Percentiles rank a stretch among this genome's conserved stretches.
Conservation (phyloP, 2,329 filamentous ascomycete genomes). For the Paecilomyces variotii region DNA sequence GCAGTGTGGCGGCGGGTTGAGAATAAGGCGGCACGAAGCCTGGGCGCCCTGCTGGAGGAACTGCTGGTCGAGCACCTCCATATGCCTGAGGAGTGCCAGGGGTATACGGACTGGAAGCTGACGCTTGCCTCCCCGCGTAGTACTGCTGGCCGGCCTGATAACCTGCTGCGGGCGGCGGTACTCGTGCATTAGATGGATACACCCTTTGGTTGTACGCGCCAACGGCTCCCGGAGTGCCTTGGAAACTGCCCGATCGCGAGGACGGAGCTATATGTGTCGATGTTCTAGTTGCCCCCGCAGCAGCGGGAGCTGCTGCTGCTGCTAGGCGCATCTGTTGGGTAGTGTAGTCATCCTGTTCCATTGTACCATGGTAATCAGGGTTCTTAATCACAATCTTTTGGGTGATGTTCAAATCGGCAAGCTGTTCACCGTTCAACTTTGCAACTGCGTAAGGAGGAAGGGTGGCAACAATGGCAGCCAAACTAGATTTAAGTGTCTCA, state of each 20-base stretch:
- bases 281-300: constrained; percentile 21
- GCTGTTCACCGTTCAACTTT: constrained; percentile 75
- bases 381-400: constrained; percentile 66
- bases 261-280: constrained; percentile 20
- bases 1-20: constrained; percentile 23
- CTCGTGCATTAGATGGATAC: constrained; percentile 20
- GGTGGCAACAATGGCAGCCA: constrained; percentile 63
- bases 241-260: constrained; percentile 22
- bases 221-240: constrained; percentile 16
- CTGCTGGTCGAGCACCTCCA: constrained; percentile 22
- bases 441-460: constrained; percentile 80
- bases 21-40: constrained; percentile 28
- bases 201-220: constrained; percentile 26
- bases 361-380: constrained; percentile 65
- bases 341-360: constrained; percentile 72
- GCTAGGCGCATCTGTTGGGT: constrained; percentile 39
- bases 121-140: constrained; percentile 22
- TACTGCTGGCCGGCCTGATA: constrained; percentile 24
- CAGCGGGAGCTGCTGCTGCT: constrained; percentile 9
- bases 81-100: constrained; percentile 20
- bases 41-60: constrained; percentile 29
- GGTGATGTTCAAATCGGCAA: constrained; percentile 76
- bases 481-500: constrained; percentile 64
- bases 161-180: constrained; percentile 16
- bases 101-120: constrained; percentile 24